Conservation (phyloP, 78 protist species). For the Cavenderia fasciculata region DNA sequence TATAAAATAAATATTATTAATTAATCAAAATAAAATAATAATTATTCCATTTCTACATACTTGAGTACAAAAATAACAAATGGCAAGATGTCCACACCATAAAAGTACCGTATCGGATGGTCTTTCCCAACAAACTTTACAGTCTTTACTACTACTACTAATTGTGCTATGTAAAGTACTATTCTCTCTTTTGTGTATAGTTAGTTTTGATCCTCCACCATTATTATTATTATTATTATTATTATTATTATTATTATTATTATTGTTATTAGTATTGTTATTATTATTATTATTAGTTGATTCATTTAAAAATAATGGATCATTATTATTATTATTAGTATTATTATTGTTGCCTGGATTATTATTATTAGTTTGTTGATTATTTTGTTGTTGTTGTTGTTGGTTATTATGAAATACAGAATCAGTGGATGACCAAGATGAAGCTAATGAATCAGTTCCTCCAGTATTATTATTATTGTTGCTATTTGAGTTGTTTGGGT, state of each 20-base stretch:
- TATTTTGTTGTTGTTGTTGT: not conserved
- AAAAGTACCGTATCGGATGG: slow-evolving; percentile 42
- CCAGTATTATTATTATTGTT: slow-evolving; percentile 3
- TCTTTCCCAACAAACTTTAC: slow-evolving; percentile 72
- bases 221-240: not conserved
- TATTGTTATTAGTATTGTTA: not conserved
- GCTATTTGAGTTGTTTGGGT: not conserved
- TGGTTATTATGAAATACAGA: not conserved
- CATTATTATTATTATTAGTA: not conserved
- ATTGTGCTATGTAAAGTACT: slow-evolving; percentile 49
- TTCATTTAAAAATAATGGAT: not conserved
- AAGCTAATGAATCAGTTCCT: slow-evolving; percentile 37
- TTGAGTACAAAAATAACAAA: slow-evolving; percentile 37
- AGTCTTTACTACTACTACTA: slow-evolving; percentile 3
- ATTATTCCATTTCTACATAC: no score
- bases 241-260: not conserved
- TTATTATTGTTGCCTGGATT: not conserved
- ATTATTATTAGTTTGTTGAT: not conserved
- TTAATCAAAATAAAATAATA: no score
- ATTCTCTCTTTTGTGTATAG: slow-evolving; percentile 37
- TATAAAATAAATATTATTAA: no score
- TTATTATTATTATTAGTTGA: not conserved
- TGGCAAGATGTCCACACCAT: slow-evolving; percentile 52
- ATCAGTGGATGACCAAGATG: slow-evolving; percentile 61
- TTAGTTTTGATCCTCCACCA: not conserved